Evolutionary conservation across 2,329 filamentous ascomycete species (phyloP).

Genomic region (Pseudocercospora eumusae): DNA sequence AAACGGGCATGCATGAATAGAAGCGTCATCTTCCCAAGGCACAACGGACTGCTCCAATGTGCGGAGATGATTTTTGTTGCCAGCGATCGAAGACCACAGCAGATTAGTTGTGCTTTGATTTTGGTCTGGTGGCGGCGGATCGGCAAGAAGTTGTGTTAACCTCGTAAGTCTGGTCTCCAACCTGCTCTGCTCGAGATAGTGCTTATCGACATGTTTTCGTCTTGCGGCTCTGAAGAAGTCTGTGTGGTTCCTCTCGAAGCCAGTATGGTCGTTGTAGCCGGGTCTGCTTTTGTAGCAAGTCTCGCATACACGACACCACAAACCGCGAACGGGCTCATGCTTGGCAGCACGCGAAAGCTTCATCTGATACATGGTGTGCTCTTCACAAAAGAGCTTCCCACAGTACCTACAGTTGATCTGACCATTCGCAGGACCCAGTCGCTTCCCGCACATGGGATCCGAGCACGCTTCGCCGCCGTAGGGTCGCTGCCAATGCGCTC

Average conservation of each 20-base stretch:
- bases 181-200: slow-evolving; percentile 82
- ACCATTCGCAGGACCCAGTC: slow-evolving; percentile 75
- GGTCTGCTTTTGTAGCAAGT: slow-evolving; percentile 98
- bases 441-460: slow-evolving; percentile 81
- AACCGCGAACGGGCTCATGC: slow-evolving; percentile 84
- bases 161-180: slow-evolving; percentile 90
- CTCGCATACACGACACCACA: slow-evolving; percentile 95
- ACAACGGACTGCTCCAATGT: slow-evolving; percentile 80
- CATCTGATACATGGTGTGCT: slow-evolving; percentile 99
- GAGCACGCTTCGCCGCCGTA: slow-evolving; percentile 77
- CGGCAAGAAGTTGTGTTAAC: slow-evolving; percentile 78
- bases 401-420: slow-evolving; percentile 93
- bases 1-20: slow-evolving; percentile 80
- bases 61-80: slow-evolving; percentile 70
- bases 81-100: slow-evolving; percentile 59
- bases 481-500: slow-evolving; percentile 82
- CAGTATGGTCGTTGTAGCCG: slow-evolving; percentile 78
- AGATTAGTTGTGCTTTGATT: slow-evolving; percentile 52
- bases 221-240: slow-evolving; percentile 69
- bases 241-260: slow-evolving; percentile 70
- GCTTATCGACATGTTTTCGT: slow-evolving; percentile 76
- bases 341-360: slow-evolving; percentile 86
- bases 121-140: slow-evolving; percentile 66
- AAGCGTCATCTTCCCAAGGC: slow-evolving; percentile 88
- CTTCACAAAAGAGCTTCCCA: slow-evolving; percentile 90